These are phyloP conservation scores for Tetratostichococcus sp. DNA, from an alignment of 139 green algal species.

Conservation along the genomic window DNA sequence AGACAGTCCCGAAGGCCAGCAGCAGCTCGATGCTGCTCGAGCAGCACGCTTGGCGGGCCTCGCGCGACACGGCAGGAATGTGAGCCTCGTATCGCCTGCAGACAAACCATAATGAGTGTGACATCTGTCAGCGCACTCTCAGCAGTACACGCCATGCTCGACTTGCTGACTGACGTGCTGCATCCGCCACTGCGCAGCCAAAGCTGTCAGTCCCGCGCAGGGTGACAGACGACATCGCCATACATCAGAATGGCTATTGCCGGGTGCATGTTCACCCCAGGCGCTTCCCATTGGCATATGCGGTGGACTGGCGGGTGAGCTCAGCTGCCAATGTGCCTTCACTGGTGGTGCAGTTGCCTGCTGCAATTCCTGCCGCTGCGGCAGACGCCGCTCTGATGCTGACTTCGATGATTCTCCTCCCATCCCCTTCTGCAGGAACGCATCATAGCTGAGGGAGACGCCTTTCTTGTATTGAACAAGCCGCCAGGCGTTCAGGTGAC, in stretches of 20 bases:
- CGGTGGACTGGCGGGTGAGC: constrained; percentile 24
- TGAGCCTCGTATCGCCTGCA: constrained; percentile 16
- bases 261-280: constrained; percentile 73
- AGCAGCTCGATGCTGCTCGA: constrained; percentile 5
- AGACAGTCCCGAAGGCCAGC: constrained; percentile 3
- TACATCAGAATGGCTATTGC: constrained; percentile 48
- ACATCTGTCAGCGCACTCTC: background rate
- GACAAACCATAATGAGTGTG: background rate
- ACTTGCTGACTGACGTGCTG: background rate
- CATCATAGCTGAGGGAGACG: constrained; percentile 32
- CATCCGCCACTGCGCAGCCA: constrained; percentile 2
- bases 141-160: background rate
- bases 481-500: constrained; percentile 65
- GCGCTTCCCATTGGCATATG: constrained; percentile 60
- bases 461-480: constrained; percentile 78
- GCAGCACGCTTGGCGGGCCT: constrained; percentile 14
- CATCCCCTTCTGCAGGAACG: too few relatives aligned
- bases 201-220: constrained; percentile 9
- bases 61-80: constrained; percentile 15
- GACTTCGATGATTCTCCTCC: too few relatives aligned
- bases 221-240: background rate
- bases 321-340: background rate
- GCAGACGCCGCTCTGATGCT: background rate
- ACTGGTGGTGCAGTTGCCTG: background rate
- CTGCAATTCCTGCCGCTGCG: background rate